These are phyloP conservation scores for Claviceps cyperi DNA, from an alignment of 2,329 filamentous ascomycete genomes.

Conservation along the genomic window DNA sequence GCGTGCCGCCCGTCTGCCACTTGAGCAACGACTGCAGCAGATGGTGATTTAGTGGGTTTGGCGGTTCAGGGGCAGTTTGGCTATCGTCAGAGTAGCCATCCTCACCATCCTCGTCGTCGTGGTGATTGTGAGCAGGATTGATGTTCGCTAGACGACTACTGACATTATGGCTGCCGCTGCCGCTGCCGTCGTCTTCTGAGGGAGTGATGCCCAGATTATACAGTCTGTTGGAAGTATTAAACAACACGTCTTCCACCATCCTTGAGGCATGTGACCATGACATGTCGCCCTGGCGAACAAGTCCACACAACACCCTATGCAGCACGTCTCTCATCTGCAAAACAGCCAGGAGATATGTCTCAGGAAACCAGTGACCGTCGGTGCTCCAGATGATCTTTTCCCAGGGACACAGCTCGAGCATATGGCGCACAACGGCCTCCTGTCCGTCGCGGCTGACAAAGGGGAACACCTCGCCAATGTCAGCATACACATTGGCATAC, in stretches of 20 bases:
- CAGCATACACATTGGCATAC: conserved; percentile 68
- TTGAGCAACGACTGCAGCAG: background rate
- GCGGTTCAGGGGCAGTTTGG: too few relatives aligned
- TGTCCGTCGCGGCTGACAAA: conserved; percentile 65
- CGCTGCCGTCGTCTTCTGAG: background rate
- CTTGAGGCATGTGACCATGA: conserved; percentile 45
- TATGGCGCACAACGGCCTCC: conserved; percentile 52
- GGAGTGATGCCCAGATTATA: conserved; percentile 39
- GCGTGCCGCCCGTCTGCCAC: background rate
- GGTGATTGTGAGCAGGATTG: background rate
- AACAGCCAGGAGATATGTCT: conserved; percentile 61
- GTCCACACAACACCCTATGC: conserved; percentile 51
- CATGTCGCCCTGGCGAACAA: conserved; percentile 49
- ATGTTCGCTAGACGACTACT: background rate
- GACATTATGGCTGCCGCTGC: background rate
- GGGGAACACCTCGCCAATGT: conserved; percentile 73
- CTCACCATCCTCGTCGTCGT: background rate
- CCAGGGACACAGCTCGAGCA: conserved; percentile 60
- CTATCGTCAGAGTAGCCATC: too few relatives aligned
- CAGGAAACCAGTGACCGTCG: conserved; percentile 65
- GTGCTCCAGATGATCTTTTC: conserved; percentile 70
- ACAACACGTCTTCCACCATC: conserved; percentile 54
- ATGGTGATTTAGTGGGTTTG: background rate
- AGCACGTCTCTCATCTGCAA: conserved; percentile 58
- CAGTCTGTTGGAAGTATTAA: conserved; percentile 62